A percentile compares a stretch with the other conserved stretches of the same genome.
Evolutionary conservation across 441 rosid genomes (phyloP).

Genomic region (Eugenia klotzschiana): DNA sequence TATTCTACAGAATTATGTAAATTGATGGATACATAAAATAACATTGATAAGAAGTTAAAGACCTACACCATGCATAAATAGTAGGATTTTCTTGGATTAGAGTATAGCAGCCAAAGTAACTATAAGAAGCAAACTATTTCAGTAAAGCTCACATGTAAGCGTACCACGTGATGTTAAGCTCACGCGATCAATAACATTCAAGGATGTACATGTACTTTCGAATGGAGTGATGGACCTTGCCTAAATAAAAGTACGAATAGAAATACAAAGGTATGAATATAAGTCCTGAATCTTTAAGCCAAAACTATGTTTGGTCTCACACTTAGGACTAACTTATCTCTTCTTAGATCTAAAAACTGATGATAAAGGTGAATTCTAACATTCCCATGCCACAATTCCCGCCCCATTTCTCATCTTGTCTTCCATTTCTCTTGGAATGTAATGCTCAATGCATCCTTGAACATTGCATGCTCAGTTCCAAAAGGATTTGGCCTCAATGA

Average conservation of each 20-base stretch:
- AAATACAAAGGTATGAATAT: not conserved
- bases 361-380: not conserved
- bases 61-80: not conserved
- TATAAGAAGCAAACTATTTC: not conserved
- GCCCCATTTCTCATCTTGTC: too few species aligned
- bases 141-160: not conserved
- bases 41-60: not conserved
- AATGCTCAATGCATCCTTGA: too few species aligned
- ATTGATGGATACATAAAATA: not conserved
- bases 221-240: not conserved
- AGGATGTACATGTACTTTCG: not conserved
- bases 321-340: not conserved
- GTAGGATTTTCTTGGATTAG: not conserved
- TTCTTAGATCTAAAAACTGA: not conserved
- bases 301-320: not conserved
- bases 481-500: too few species aligned
- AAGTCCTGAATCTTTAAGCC: not conserved
- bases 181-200: not conserved
- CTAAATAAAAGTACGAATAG: not conserved
- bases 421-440: too few species aligned
- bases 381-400: too few species aligned
- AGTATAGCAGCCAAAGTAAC: not conserved
- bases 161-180: not conserved
- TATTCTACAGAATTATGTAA: not conserved
- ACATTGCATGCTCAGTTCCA: too few species aligned